Evolutionary conservation across 2,329 filamentous ascomycete species (phyloP).

Genomic region (Sarocladium strictum): DNA sequence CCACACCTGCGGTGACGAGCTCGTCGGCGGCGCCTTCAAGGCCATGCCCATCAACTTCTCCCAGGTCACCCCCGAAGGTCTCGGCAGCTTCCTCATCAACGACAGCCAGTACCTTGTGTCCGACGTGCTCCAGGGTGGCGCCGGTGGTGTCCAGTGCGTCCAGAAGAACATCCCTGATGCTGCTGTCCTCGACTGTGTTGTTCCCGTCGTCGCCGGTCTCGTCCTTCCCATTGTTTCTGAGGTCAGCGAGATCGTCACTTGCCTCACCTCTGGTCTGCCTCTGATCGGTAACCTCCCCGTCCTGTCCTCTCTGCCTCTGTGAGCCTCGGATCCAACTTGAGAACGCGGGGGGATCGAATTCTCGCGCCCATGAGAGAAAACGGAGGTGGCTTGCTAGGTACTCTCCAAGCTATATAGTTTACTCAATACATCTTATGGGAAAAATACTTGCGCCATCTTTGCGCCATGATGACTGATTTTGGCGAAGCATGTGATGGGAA

Average conservation of each 20-base stretch:
- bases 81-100: conserved; percentile 7
- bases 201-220: conserved; percentile 1
- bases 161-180: conserved; percentile 2
- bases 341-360: no score
- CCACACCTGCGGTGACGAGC: conserved; percentile 9
- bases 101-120: background rate
- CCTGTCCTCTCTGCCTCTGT: conserved; percentile 4
- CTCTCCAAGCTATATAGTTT: no score
- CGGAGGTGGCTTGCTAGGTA: no score
- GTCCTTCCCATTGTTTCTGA: background rate
- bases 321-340: no score
- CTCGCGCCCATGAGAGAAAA: no score
- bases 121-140: background rate
- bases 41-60: conserved; percentile 10
- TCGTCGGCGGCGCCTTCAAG: conserved; percentile 8
- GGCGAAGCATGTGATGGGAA: no score
- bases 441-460: no score
- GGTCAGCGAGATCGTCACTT: conserved; percentile 7
- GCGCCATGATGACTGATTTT: no score
- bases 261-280: conserved; percentile 10
- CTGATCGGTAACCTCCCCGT: conserved; percentile 7
- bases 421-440: no score
- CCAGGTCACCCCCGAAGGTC: conserved; percentile 5
- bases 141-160: background rate
- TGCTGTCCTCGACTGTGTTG: conserved; percentile 8